These are phyloP conservation scores for Zea luxurians DNA, from an alignment of 176 grass and related monocot species.

Conservation along the genomic window DNA sequence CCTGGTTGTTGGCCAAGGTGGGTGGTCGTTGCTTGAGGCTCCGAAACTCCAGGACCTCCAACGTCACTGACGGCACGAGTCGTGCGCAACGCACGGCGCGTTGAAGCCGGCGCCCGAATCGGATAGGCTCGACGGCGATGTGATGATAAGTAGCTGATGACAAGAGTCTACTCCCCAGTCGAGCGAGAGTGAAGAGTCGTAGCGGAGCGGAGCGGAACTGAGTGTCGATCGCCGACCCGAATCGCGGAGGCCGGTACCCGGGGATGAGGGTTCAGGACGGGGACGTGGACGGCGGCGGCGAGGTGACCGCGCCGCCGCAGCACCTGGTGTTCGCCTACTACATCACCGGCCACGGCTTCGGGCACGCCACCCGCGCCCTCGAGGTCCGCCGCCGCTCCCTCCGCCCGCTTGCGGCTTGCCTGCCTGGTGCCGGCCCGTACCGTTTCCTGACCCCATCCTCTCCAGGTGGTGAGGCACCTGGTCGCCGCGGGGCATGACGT, in stretches of 20 bases:
- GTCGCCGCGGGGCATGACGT: constrained; percentile 83
- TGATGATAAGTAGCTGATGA: not conserved
- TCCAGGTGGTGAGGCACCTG: constrained; percentile 89
- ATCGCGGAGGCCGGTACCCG: not conserved
- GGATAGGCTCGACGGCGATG: constrained; percentile 7
- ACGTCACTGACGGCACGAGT: not conserved
- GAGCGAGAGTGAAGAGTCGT: not conserved
- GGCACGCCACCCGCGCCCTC: constrained; percentile 87
- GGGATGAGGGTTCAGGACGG: constrained; percentile 53
- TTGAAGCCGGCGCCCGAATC: constrained; percentile 4
- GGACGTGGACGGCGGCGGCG: constrained; percentile 29
- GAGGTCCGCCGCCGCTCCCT: constrained; percentile 44
- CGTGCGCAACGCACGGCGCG: not conserved
- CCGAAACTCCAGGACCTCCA: not conserved
- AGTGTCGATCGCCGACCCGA: not conserved
- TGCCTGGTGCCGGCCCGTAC: not conserved
- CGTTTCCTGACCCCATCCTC: not conserved
- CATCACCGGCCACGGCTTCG: constrained; percentile 95
- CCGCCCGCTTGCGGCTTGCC: not conserved
- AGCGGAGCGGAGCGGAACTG: not conserved
- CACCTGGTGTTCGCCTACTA: constrained; percentile 86
- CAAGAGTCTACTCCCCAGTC: not conserved
- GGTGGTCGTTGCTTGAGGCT: constrained; percentile 4
- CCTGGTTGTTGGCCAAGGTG: not conserved
- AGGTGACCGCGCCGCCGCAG: constrained; percentile 30